Evolutionary conservation across 83 land plant species (phyloP).

Genomic region (Thuja plicata): DNA sequence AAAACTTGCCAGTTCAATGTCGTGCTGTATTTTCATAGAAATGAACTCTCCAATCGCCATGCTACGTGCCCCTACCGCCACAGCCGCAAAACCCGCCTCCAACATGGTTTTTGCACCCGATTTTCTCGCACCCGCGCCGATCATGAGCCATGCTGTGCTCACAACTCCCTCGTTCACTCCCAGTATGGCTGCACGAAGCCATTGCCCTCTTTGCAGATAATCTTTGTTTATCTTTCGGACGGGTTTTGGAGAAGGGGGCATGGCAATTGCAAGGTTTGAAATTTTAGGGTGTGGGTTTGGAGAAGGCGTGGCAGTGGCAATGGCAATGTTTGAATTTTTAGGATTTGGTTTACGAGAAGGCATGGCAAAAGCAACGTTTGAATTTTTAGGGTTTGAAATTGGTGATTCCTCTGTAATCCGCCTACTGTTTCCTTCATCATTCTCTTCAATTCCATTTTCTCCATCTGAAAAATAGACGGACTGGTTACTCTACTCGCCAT

Average conservation of each 20-base stretch:
- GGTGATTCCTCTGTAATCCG: neutral
- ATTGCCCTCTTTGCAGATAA: conserved; percentile 44
- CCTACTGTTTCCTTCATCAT: neutral
- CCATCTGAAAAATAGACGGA: neutral
- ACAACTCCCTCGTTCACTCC: conserved; percentile 77
- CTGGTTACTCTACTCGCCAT: neutral
- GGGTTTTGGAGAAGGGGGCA: neutral
- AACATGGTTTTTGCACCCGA: conserved; percentile 30
- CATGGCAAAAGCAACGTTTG: too few species aligned
- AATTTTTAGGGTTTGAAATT: too few species aligned
- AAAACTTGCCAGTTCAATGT: conserved; percentile 24
- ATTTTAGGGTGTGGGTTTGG: neutral
- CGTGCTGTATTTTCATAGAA: conserved; percentile 64
- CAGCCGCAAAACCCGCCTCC: conserved; percentile 61
- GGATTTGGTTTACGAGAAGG: neutral
- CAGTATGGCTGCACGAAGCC: conserved; percentile 68
- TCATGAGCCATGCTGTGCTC: conserved; percentile 59
- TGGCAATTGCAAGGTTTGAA: neutral
- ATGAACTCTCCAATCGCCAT: conserved; percentile 83
- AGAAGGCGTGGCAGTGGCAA: too few species aligned
- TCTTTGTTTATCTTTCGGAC: neutral
- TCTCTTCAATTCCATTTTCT: neutral
- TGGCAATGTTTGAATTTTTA: too few species aligned
- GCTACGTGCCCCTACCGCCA: conserved; percentile 75
- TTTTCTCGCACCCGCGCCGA: conserved; percentile 59